Base-by-base conservation (phyloP, 2,329 filamentous ascomycete genomes). In the Trichophaea hybrida region DNA sequence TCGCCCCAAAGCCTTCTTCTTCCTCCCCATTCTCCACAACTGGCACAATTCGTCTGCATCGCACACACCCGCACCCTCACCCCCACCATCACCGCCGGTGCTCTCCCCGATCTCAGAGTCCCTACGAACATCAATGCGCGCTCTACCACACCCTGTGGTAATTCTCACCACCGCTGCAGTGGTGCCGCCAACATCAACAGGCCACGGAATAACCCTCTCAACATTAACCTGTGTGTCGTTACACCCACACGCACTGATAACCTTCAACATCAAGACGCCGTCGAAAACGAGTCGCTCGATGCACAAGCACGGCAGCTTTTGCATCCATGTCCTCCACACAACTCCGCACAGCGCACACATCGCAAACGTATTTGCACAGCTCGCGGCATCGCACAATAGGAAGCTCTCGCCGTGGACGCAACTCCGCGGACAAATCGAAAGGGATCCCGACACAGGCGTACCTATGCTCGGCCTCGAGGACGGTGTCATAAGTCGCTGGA, bases 191-290 rank as follows among this genome's bases (percentile, higher is more conserved):
- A 62, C 63, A 4, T 53, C 60, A 37, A 43, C 50, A 40, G 67
- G 65, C 63, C 61, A 62, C 17, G 67, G 62, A 5, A 69, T 69
- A 61, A 69, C 67, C 6, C 64, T 69, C 61, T 66, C 64, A 24
- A 68, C 65, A 3, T 66, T 69, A 61, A 68, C 67, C 35, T 67
- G 65, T 24, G 63, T 69, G 37, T 68, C 66, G 1, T 52, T 69
- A 46, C 46, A 58, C 24, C 67, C 67, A 6, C 54, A 62, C 10
- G 66, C 67, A 1, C 50, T 69, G 4, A 60, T 69, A 55, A 64
- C 65, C 38, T 68, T 69, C 59, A 69, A 68, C 59, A 63, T 68
- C 55, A 66, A 65, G 53, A 65, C 62, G 5, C 67, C 67, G 10
- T 69, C 67, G 7, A 61, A 61, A 4, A 58, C 58, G 33, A 60